Base-by-base conservation (phyloP, 768 basidiomycete genomes). In the Asterophora lycoperdoides region DNA sequence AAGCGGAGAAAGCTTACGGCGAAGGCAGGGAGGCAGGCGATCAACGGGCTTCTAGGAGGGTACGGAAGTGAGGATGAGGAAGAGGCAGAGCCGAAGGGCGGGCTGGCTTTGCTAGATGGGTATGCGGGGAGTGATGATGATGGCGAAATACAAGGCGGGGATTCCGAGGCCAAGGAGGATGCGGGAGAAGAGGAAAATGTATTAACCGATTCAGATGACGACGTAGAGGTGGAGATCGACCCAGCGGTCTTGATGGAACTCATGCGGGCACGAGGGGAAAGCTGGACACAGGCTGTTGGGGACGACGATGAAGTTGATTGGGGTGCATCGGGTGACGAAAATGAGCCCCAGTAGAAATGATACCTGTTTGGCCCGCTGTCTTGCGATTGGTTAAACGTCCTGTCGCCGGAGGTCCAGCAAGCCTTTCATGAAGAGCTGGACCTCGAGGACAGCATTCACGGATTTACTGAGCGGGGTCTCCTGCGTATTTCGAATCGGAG, bases 371-470 rank as follows among this genome's bases (percentile, higher is more conserved):
- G 14, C 19, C 18, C 34, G 41, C 26, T 33, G n/a, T 35, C 29
- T 35, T 28, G 11, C 14, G 13, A 13, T 28, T 13, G 19, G 14
- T 56, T 61, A 90, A 53, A 81, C 70, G 54, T 90, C 88, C 58
- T 86, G 81, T 56, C 87, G 75, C 51, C 84, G 76, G 48, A 92
- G 72, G 63, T 91, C 89, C 38, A 92, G 68, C 46, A 90, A 63
- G 8, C 89, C 89, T 56, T 90, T 91, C 87, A 93, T 90, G 38
- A 90, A 72, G 11, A 80, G 69, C 60, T 92, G 90, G 9, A 92
- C 81, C 52, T 91, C 85, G 1, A 91, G 76, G 0, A 92, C 83
- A 2, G 84, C 84, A 14, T 89, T 83, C 26, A 88, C 80, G 8
- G 80, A 75, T 13, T 75, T 73, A 47, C 75, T 79, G n/a, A 91